These are phyloP conservation scores for Eimeria maxima DNA, from an alignment of 169 alveolate genomes.

Conservation along the genomic window DNA sequence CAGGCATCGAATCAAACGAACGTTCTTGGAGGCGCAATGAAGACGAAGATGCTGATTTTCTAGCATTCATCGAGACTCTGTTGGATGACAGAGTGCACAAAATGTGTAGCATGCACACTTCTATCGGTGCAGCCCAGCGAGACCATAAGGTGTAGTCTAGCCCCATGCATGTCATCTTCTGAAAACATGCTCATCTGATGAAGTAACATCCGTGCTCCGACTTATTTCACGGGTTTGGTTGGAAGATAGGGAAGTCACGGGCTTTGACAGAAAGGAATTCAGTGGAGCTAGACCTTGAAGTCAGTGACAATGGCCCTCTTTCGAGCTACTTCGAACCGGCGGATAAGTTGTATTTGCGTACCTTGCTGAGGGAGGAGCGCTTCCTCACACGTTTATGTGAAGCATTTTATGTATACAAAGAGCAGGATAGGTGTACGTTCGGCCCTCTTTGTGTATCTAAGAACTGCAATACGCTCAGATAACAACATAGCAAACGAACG, in stretches of 20 bases:
- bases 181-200: neutral
- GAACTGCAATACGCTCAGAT: too few species aligned
- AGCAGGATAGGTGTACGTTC: too few species aligned
- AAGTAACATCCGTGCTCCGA: neutral
- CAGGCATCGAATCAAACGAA: neutral
- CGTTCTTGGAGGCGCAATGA: slow-evolving; percentile 1
- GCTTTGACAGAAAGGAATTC: too few species aligned
- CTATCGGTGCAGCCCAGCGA: neutral
- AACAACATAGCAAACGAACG: too few species aligned
- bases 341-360: too few species aligned
- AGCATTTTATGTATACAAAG: too few species aligned
- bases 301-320: too few species aligned
- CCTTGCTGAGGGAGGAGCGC: too few species aligned
- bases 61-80: neutral
- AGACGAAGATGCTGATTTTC: slow-evolving; percentile 1
- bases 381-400: too few species aligned
- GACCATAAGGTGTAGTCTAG: neutral
- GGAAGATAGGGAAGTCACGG: neutral
- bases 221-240: neutral
- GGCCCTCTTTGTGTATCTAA: too few species aligned
- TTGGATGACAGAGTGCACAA: neutral
- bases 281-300: too few species aligned
- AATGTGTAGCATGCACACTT: neutral
- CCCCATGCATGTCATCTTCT: neutral
- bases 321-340: too few species aligned